phyloP scores from a whole-genome alignment of 371 early-diverging fungal species.

The Actinomucor elegans region DNA sequence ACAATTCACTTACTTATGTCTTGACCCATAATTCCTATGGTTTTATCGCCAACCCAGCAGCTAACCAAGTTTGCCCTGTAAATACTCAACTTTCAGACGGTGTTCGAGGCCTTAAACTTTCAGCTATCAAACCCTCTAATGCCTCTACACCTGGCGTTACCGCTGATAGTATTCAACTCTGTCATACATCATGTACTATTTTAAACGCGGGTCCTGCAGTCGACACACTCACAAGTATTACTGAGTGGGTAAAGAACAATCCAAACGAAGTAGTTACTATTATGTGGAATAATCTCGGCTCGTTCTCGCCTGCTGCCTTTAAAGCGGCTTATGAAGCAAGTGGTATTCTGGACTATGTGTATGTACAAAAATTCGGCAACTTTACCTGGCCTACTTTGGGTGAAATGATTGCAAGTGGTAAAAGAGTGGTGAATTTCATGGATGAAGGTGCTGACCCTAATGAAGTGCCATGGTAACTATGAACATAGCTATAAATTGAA shows the following conservation, averaged over 20 bases:
- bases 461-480: conserved; percentile 60
- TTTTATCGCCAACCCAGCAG: conserved; percentile 51
- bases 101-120: conserved; percentile 71
- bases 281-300: conserved; percentile 65
- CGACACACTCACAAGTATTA: conserved; percentile 49
- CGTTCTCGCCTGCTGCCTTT: conserved; percentile 51
- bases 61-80: conserved; percentile 67
- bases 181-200: conserved; percentile 64
- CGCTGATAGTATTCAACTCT: conserved; percentile 56
- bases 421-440: conserved; percentile 66
- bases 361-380: conserved; percentile 40
- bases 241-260: conserved; percentile 57
- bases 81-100: conserved; percentile 68
- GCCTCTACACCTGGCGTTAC: conserved; percentile 11
- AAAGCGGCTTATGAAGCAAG: conserved; percentile 53
- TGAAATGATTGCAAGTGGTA: conserved; percentile 62
- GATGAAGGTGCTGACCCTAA: conserved; percentile 55
- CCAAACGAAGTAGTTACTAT: conserved; percentile 70
- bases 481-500: neutral
- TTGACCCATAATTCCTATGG: conserved; percentile 81
- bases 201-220: conserved; percentile 61
- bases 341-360: conserved; percentile 57
- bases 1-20: conserved; percentile 56
- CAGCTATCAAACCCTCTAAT: conserved; percentile 46
- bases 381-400: conserved; percentile 69